These are phyloP conservation scores for Epichloe baconii DNA, from an alignment of 2,329 filamentous ascomycete genomes.

Conservation along the genomic window DNA sequence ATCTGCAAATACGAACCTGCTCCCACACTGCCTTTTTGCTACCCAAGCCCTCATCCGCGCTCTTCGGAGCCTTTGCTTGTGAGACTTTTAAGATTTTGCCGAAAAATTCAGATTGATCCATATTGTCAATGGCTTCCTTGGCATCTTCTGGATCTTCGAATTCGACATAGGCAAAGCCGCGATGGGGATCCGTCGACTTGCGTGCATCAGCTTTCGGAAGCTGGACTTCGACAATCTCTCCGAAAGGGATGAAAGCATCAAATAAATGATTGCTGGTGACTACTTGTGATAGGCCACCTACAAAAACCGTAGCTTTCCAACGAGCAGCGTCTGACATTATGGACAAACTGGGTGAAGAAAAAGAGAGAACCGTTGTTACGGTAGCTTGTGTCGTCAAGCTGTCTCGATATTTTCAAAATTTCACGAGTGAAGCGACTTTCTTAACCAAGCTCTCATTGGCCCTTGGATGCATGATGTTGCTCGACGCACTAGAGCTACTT, in stretches of 20 bases:
- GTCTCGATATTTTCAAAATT: background rate
- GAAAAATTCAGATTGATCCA: conserved; percentile 94
- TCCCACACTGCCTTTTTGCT: conserved; percentile 95
- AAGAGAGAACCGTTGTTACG: background rate
- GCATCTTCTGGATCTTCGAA: conserved; percentile 79
- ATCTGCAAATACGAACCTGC: conserved; percentile 51
- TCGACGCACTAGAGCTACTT: background rate
- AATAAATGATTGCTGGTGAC: conserved; percentile 66
- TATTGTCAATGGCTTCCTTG: conserved; percentile 93
- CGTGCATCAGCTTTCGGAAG: conserved; percentile 78
- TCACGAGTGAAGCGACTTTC: background rate
- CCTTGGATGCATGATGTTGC: background rate
- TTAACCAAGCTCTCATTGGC: background rate
- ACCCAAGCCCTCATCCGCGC: conserved; percentile 72
- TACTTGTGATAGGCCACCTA: conserved; percentile 72
- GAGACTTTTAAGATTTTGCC: conserved; percentile 87
- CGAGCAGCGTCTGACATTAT: conserved; percentile 70
- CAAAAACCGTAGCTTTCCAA: conserved; percentile 83
- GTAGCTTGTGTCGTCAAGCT: background rate
- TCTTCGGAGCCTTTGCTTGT: conserved; percentile 83
- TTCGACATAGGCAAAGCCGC: conserved; percentile 94
- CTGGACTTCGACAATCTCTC: conserved; percentile 84
- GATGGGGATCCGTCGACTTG: conserved; percentile 65
- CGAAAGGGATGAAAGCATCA: conserved; percentile 92
- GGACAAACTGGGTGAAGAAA: background rate